These are phyloP conservation scores for Fraxinus latifolia DNA, from an alignment of 305 asterid species.

Conservation along the genomic window DNA sequence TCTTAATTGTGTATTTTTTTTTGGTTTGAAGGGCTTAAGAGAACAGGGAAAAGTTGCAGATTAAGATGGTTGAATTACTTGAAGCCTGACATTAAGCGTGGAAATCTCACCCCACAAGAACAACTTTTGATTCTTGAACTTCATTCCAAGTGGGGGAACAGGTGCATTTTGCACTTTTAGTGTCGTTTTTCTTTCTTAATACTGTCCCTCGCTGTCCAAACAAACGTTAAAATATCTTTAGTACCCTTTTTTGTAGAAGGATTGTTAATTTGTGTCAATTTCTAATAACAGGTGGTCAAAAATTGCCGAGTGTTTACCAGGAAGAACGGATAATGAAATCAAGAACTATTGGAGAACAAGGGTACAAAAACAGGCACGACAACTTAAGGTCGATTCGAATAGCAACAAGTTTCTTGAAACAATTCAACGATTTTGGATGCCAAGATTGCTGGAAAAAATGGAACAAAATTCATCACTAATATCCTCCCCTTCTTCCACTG, in stretches of 20 bases:
- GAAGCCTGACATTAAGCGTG: conserved; percentile 78
- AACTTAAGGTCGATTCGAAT: conserved; percentile 70
- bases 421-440: conserved; percentile 64
- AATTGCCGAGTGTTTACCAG: conserved; percentile 80
- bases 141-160: conserved; percentile 91
- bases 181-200: not conserved
- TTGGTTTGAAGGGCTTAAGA: conserved; percentile 56
- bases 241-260: not conserved
- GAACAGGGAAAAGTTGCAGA: conserved; percentile 96
- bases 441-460: conserved; percentile 66
- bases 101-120: conserved; percentile 76
- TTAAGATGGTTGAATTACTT: conserved; percentile 88
- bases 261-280: not conserved
- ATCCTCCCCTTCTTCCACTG: conserved; percentile 30
- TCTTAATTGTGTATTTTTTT: not conserved
- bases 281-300: conserved; percentile 67
- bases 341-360: conserved; percentile 95
- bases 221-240: not conserved
- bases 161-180: conserved; percentile 33
- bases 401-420: conserved; percentile 75
- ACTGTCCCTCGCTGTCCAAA: not conserved
- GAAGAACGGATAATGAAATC: conserved; percentile 90
- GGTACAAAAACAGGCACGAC: conserved; percentile 91
- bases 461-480: conserved; percentile 39
- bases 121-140: conserved; percentile 86